Conservation (phyloP, 352 stramenopile genomes). For the Phytophthora tentaculata region DNA sequence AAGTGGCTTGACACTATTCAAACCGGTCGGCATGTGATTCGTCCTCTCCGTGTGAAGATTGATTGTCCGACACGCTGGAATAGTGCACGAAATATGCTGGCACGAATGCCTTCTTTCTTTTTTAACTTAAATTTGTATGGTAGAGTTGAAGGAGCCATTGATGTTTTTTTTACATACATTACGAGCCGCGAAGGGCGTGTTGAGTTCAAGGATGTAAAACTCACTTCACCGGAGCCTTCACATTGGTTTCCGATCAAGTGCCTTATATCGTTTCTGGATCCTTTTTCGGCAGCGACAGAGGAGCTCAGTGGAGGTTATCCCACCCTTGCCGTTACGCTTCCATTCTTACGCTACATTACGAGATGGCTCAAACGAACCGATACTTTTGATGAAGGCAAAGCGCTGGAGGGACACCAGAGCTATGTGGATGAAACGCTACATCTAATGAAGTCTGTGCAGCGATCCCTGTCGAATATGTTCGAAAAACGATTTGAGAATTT, state of each 20-base stretch:
- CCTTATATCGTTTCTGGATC: neutral
- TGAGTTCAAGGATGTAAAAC: neutral
- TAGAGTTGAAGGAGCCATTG: neutral
- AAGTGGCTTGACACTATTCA: neutral
- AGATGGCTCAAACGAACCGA: neutral
- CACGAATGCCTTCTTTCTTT: too few relatives aligned
- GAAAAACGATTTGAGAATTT: neutral
- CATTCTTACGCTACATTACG: neutral
- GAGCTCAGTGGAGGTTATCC: neutral
- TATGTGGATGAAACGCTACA: neutral
- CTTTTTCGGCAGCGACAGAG: neutral
- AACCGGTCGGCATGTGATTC: neutral
- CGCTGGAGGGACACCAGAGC: neutral
- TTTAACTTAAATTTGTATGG: too few relatives aligned
- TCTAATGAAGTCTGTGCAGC: neutral
- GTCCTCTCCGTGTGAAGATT: neutral
- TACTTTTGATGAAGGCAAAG: neutral
- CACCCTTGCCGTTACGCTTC: neutral
- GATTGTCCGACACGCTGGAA: neutral
- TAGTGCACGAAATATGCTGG: neutral
- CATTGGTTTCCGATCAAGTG: neutral
- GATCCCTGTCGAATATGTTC: neutral
- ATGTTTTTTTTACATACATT: neutral
- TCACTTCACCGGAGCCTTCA: neutral
- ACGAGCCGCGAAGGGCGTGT: neutral